Conservation (phyloP, 139 green algal genomes). For the Tetraselmis chui region DNA sequence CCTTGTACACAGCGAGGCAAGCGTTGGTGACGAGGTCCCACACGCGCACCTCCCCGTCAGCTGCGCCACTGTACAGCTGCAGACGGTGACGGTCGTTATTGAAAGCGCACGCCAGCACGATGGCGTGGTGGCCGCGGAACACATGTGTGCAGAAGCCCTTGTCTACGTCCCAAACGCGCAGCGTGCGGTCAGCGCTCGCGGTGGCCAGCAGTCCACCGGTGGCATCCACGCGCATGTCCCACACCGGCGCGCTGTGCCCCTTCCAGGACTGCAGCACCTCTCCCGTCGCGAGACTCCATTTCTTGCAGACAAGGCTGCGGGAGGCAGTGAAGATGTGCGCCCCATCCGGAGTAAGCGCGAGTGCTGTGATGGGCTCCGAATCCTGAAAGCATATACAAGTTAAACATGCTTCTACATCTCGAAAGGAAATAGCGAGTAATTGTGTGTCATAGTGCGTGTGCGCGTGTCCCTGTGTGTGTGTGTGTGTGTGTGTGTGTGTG, state of each 20-base stretch:
- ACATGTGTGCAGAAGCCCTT: constrained; percentile 82
- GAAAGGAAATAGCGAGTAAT: constrained; percentile 6
- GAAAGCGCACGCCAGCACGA: background rate
- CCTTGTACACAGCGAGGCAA: constrained; percentile 43
- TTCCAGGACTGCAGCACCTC: constrained; percentile 47
- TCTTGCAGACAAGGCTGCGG: constrained; percentile 59
- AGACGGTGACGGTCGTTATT: constrained; percentile 61
- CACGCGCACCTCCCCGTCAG: constrained; percentile 67
- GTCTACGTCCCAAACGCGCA: constrained; percentile 50
- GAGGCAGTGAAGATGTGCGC: constrained; percentile 62
- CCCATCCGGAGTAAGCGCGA: constrained; percentile 69
- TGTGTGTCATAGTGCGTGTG: background rate
- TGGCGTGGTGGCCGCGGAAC: constrained; percentile 61
- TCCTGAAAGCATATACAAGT: constrained; percentile 42
- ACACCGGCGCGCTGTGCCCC: constrained; percentile 67
- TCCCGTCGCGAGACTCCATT: constrained; percentile 55
- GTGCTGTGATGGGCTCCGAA: constrained; percentile 76
- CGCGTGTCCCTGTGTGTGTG: background rate
- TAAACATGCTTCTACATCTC: background rate
- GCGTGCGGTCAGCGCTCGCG: constrained; percentile 56
- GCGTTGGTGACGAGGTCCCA: constrained; percentile 71
- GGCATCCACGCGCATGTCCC: constrained; percentile 68
- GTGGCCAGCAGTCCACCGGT: constrained; percentile 73
- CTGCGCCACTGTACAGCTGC: constrained; percentile 63
- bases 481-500: background rate